Conservation (phyloP, 495 filamentous ascomycete species). For the Penicillium tannophilum region DNA sequence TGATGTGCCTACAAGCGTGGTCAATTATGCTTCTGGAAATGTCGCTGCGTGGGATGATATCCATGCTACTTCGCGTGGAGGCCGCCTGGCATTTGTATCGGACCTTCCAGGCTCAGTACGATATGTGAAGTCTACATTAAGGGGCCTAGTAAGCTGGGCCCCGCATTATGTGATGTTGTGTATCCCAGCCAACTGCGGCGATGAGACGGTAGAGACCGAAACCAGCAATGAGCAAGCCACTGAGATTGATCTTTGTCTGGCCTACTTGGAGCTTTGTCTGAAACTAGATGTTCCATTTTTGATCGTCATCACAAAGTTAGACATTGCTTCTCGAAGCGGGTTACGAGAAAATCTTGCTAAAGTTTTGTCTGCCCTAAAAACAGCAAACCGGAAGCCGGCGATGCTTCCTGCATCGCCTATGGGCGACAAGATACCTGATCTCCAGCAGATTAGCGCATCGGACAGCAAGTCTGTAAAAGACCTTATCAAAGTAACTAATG, state of each 20-base stretch:
- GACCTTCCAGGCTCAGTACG: slow-evolving; percentile 90
- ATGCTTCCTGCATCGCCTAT: slow-evolving; percentile 59
- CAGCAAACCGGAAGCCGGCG: slow-evolving; percentile 67
- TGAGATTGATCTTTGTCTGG: slow-evolving; percentile 69
- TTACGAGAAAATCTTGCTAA: slow-evolving; percentile 69
- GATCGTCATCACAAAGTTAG: slow-evolving; percentile 87
- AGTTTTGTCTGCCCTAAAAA: slow-evolving; percentile 77
- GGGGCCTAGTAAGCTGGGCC: slow-evolving; percentile 91
- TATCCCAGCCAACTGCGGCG: slow-evolving; percentile 76
- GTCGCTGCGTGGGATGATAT: slow-evolving; percentile 95
- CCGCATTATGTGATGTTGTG: slow-evolving; percentile 92
- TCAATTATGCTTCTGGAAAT: slow-evolving; percentile 87
- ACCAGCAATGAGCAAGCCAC: slow-evolving; percentile 51
- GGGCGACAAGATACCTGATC: slow-evolving; percentile 30
- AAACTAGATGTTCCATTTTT: slow-evolving; percentile 73
- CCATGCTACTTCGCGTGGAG: slow-evolving; percentile 69
- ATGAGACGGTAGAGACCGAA: slow-evolving; percentile 49
- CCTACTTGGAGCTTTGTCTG: slow-evolving; percentile 85
- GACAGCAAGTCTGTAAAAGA: slow-evolving; percentile 57
- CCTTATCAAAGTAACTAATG: slow-evolving; percentile 43
- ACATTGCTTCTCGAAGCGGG: slow-evolving; percentile 73
- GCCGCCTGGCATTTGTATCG: slow-evolving; percentile 80
- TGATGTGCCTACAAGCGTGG: slow-evolving; percentile 44
- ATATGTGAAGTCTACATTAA: slow-evolving; percentile 82
- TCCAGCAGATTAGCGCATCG: slow-evolving; percentile 37